These are phyloP conservation scores for Cardamine occulta DNA, from an alignment of 345 rosid species.

Conservation along the genomic window DNA sequence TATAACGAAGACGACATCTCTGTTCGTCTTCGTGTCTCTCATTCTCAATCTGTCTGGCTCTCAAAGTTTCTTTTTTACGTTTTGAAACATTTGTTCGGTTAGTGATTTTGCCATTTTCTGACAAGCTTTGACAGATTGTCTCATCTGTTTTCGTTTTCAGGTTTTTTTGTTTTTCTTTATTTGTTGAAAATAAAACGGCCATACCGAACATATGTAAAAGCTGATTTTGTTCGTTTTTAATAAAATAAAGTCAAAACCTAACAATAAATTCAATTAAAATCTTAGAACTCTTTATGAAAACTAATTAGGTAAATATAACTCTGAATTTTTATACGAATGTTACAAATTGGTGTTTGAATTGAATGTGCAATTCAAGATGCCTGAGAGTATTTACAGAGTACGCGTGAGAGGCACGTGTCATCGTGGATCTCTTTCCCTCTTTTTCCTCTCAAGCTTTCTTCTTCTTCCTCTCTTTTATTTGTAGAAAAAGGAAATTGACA, in stretches of 20 bases:
- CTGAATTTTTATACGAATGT: not conserved
- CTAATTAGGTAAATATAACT: not conserved
- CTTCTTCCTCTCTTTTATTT: constrained; percentile 23
- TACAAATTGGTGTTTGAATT: constrained; percentile 2
- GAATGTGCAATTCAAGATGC: not conserved
- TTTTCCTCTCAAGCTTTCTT: constrained; percentile 28
- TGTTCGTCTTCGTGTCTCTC: constrained; percentile 39
- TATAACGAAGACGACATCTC: constrained; percentile 37
- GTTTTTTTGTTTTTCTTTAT: constrained; percentile 11
- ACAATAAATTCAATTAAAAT: not conserved
- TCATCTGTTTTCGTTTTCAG: constrained; percentile 33
- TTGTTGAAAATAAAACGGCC: constrained; percentile 12
- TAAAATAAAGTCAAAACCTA: not conserved
- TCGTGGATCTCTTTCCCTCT: constrained; percentile 15
- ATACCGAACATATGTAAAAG: constrained; percentile 17
- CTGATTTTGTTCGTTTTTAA: not conserved
- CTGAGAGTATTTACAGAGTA: not conserved
- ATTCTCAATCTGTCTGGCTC: constrained; percentile 2
- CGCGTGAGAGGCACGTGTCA: constrained; percentile 23
- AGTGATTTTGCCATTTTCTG: constrained; percentile 34
- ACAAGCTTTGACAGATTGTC: constrained; percentile 31
- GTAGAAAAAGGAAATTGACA: not conserved
- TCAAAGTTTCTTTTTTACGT: not conserved
- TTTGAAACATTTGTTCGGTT: constrained; percentile 25
- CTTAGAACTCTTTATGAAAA: too few relatives aligned